Evolutionary conservation across 2,329 filamentous ascomycete genomes (phyloP).

Genomic region (Pseudogymnoascus sp.): DNA sequence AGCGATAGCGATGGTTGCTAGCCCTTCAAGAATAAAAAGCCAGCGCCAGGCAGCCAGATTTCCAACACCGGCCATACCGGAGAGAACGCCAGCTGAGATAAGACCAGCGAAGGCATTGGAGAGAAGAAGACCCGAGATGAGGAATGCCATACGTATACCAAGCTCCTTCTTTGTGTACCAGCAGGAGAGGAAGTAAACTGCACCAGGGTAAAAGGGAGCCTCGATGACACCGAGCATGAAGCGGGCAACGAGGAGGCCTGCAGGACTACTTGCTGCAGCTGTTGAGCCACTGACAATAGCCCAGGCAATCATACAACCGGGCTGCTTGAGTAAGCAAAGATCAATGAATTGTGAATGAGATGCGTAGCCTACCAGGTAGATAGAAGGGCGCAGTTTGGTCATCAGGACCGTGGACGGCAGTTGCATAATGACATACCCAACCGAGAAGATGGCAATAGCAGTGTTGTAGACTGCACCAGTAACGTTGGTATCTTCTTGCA

Average conservation of each 20-base stretch:
- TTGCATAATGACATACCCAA: slow-evolving; percentile 45
- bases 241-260: slow-evolving; percentile 28
- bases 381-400: slow-evolving; percentile 22
- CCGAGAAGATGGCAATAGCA: slow-evolving; percentile 16
- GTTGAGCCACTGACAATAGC: slow-evolving; percentile 27
- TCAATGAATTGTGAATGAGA: not conserved
- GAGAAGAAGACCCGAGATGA: slow-evolving; percentile 31
- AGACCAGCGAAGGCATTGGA: slow-evolving; percentile 41
- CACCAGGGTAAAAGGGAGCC: slow-evolving; percentile 25
- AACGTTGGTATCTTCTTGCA: not conserved
- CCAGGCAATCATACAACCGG: slow-evolving; percentile 23
- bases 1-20: slow-evolving; percentile 9
- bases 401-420: slow-evolving; percentile 43
- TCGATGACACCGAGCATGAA: slow-evolving; percentile 25
- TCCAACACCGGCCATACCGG: not conserved
- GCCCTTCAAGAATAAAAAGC: slow-evolving; percentile 13
- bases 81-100: slow-evolving; percentile 30
- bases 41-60: slow-evolving; percentile 4
- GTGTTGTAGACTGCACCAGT: not conserved
- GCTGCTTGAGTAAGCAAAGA: not conserved
- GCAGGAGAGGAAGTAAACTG: slow-evolving; percentile 31
- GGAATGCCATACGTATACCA: slow-evolving; percentile 28
- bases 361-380: not conserved
- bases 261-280: slow-evolving; percentile 29
- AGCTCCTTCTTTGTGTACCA: slow-evolving; percentile 35